A percentile compares a stretch with the other conserved stretches of the same genome.
Evolutionary conservation across 1,139 yeast genomes (phyloP).

Genomic region (Kurtzmaniella quercitrusa): DNA sequence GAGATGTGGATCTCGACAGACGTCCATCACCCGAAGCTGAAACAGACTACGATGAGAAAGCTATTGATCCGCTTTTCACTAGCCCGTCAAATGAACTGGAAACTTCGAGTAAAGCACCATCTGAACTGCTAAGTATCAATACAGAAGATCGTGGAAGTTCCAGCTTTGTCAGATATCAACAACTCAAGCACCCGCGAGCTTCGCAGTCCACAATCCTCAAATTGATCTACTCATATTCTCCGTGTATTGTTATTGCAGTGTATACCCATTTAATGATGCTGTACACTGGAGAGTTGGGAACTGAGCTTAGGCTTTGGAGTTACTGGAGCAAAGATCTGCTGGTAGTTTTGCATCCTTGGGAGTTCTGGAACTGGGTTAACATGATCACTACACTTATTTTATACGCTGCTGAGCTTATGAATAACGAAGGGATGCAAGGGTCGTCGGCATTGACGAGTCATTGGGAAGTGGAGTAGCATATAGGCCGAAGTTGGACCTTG

Average conservation of each 20-base stretch:
- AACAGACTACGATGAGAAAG: not conserved
- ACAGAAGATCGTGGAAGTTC: not conserved
- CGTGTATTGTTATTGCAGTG: slow-evolving; percentile 89
- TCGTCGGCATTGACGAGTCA: slow-evolving; percentile 35
- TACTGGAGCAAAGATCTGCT: slow-evolving; percentile 30
- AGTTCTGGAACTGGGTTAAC: slow-evolving; percentile 96
- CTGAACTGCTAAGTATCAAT: not conserved
- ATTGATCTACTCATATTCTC: slow-evolving; percentile 81
- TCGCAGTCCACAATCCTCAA: slow-evolving; percentile 48
- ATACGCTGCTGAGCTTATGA: slow-evolving; percentile 71
- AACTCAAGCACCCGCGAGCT: not conserved
- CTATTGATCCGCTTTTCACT: not conserved
- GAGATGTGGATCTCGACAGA: not conserved
- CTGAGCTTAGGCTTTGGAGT: slow-evolving; percentile 58
- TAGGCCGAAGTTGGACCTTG: no score
- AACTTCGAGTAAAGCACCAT: not conserved
- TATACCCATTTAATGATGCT: slow-evolving; percentile 92
- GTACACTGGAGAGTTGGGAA: slow-evolving; percentile 72
- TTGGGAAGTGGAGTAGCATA: slow-evolving; percentile 38
- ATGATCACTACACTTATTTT: slow-evolving; percentile 75
- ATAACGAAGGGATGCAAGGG: slow-evolving; percentile 30
- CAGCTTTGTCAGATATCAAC: not conserved
- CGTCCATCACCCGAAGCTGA: not conserved
- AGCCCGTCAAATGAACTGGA: not conserved
- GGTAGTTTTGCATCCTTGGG: slow-evolving; percentile 69